Conservation (phyloP, 2,329 filamentous ascomycete species). For the Aspergillus aculeatinus region DNA sequence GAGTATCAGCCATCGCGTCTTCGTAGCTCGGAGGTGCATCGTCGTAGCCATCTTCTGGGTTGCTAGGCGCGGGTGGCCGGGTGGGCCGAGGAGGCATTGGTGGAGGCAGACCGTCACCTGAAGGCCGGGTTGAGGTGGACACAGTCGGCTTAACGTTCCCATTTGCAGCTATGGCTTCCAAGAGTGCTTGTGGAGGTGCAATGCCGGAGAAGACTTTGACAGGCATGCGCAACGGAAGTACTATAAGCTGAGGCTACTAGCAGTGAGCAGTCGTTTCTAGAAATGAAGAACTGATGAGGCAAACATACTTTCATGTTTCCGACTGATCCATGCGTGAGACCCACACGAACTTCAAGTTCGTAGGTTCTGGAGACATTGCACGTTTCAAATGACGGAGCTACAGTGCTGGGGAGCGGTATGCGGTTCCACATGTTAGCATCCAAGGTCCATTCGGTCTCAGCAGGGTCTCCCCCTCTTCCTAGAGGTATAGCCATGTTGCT, state of each 20-base stretch:
- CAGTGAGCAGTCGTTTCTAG: conserved; percentile 18
- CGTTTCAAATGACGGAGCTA: conserved; percentile 81
- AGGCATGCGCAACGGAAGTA: conserved; percentile 75
- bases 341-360: conserved; percentile 77
- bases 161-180: conserved; percentile 60
- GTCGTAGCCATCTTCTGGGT: conserved; percentile 44
- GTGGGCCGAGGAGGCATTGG: conserved; percentile 44
- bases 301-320: conserved; percentile 50
- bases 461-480: conserved; percentile 56
- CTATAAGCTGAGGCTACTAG: conserved; percentile 66
- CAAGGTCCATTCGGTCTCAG: conserved; percentile 67
- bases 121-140: conserved; percentile 23
- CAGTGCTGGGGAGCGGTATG: conserved; percentile 73
- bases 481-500: conserved; percentile 71
- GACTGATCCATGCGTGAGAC: conserved; percentile 69
- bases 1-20: conserved; percentile 78
- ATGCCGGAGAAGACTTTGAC: conserved; percentile 87
- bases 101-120: conserved; percentile 27
- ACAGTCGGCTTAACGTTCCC: conserved; percentile 25
- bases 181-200: conserved; percentile 71
- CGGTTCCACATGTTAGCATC: conserved; percentile 71
- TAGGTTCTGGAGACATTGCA: conserved; percentile 85
- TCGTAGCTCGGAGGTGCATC: conserved; percentile 95
- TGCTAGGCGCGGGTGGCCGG: conserved; percentile 24
- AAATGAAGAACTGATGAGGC: neutral